Evolutionary conservation across 108 stramenopile genomes (phyloP).

Genomic region (Ochromonas danica): DNA sequence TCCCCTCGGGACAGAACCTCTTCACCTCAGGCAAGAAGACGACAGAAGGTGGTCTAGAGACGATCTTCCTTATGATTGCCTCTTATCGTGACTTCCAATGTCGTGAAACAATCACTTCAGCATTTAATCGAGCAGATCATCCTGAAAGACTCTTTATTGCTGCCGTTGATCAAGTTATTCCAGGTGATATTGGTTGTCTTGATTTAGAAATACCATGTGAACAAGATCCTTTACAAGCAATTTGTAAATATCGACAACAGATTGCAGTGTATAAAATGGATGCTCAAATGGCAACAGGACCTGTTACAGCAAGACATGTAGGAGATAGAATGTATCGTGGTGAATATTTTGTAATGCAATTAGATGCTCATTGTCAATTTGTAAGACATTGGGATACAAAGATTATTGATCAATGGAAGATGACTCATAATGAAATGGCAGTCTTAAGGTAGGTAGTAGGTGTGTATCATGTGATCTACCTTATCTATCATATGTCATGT

Average conservation of each 20-base stretch:
- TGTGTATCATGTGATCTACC: neutral
- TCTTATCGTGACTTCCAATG: slow-evolving; percentile 45
- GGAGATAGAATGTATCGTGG: slow-evolving; percentile 75
- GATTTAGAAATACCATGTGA: slow-evolving; percentile 48
- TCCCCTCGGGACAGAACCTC: neutral
- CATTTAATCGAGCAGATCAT: slow-evolving; percentile 24
- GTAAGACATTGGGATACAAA: slow-evolving; percentile 50
- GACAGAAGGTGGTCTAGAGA: slow-evolving; percentile 27
- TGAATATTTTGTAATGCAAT: slow-evolving; percentile 71
- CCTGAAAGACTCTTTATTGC: slow-evolving; percentile 44
- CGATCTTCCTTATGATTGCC: slow-evolving; percentile 44
- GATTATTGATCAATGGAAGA: slow-evolving; percentile 71
- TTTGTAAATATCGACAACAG: slow-evolving; percentile 57
- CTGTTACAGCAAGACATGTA: slow-evolving; percentile 79
- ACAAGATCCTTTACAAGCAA: slow-evolving; percentile 50
- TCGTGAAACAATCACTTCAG: slow-evolving; percentile 36
- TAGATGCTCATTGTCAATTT: slow-evolving; percentile 65
- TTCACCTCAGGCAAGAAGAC: neutral
- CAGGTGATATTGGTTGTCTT: slow-evolving; percentile 45
- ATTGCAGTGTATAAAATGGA: slow-evolving; percentile 64
- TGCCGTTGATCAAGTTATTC: slow-evolving; percentile 57
- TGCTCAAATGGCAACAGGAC: slow-evolving; percentile 70
- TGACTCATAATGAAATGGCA: slow-evolving; percentile 81
- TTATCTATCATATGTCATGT: too few species aligned
- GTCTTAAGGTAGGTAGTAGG: slow-evolving; percentile 57